Evolutionary conservation across 768 basidiomycete genomes (phyloP).

Genomic region (Albatrellus ellisii): DNA sequence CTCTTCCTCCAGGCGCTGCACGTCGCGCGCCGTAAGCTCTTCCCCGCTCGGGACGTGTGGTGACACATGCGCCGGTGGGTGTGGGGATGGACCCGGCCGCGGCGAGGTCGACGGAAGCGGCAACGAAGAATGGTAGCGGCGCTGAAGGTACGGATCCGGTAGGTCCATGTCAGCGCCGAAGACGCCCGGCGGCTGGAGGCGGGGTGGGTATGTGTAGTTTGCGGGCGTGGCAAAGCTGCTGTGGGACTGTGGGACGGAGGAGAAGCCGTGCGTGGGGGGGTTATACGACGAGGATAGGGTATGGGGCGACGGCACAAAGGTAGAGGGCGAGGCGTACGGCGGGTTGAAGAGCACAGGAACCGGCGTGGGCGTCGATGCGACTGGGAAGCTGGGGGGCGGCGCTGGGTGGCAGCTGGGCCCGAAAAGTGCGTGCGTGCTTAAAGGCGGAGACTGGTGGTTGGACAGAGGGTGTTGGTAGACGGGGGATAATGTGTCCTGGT

Average conservation of each 20-base stretch:
- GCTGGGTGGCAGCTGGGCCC: background rate
- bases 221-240: background rate
- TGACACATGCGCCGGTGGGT: background rate
- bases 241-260: background rate
- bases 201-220: slow-evolving; percentile 1
- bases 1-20: slow-evolving; percentile 10
- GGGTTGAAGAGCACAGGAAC: background rate
- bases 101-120: slow-evolving; percentile 27
- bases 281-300: background rate
- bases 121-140: slow-evolving; percentile 40
- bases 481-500: no score
- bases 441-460: background rate
- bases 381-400: background rate
- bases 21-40: slow-evolving; percentile 6
- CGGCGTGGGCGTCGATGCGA: background rate
- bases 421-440: background rate
- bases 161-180: slow-evolving; percentile 22
- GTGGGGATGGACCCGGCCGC: background rate
- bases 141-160: slow-evolving; percentile 30
- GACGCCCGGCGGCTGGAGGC: slow-evolving; percentile 16
- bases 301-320: background rate
- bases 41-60: background rate
- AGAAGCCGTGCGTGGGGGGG: background rate
- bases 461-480: background rate
- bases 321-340: background rate